These are phyloP conservation scores for Xylaria longipes DNA, from an alignment of 495 filamentous ascomycete genomes.

Conservation along the genomic window DNA sequence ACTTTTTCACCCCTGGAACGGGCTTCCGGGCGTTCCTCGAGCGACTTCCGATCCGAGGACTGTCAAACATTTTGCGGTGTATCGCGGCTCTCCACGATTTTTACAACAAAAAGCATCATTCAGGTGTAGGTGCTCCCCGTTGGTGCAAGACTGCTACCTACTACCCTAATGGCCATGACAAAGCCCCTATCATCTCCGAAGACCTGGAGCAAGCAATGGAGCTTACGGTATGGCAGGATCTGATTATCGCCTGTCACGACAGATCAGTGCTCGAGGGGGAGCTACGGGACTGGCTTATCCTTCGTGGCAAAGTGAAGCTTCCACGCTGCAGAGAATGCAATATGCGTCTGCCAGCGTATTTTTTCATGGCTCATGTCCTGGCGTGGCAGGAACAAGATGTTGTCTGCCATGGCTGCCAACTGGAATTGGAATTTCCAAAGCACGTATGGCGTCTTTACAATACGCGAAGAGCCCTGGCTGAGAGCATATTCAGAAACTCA, in stretches of 20 bases:
- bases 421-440: neutral
- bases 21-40: conserved; percentile 37
- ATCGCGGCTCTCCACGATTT: conserved; percentile 26
- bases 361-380: conserved; percentile 14
- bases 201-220: conserved; percentile 7
- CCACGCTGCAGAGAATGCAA: conserved; percentile 19
- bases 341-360: conserved; percentile 23
- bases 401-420: conserved; percentile 31
- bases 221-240: conserved; percentile 26
- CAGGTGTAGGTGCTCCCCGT: neutral
- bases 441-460: neutral
- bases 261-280: conserved; percentile 4
- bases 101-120: neutral
- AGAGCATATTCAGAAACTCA: neutral
- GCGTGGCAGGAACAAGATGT: neutral
- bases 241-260: conserved; percentile 29
- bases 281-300: neutral
- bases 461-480: neutral
- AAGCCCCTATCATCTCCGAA: neutral
- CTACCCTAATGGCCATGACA: neutral
- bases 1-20: conserved; percentile 34
- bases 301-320: neutral
- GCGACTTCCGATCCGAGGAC: conserved; percentile 28
- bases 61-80: conserved; percentile 26
- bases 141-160: too few species aligned